Base-by-base conservation (phyloP, 192 early-diverging fungal genomes). In the Coemansia guatemalensis region DNA sequence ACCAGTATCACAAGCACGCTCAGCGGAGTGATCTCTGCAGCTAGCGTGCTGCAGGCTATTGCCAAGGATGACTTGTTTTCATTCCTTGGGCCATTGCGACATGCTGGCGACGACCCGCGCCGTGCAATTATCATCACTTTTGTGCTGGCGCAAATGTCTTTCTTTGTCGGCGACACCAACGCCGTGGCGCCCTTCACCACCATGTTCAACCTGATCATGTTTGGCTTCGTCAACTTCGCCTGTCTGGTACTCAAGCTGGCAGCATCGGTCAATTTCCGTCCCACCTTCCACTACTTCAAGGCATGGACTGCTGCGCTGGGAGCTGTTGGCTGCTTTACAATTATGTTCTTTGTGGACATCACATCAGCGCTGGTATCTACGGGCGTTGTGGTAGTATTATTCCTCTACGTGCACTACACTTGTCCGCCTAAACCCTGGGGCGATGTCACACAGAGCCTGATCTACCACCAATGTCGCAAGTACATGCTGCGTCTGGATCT, bases 381-480 rank as follows among this genome's bases (percentile, higher is more conserved):
- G 2, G 69, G 69, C n/a, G 68, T 88, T 4, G 77, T 83, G 0
- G 62, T 80, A 0, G 48, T 85, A 12, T 76, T 89, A 30, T 88
- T 89, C 25, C 71, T 87, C 51, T 76, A 83, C 63, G 86, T 89
- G 55, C 87, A 87, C 65, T 88, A 86, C 53, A 84, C 82, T 30
- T 84, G 83, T 4, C 82, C 86, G 29, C 87, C 87, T 11, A 89
- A 89, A 60, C 68, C 82, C 26, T 89, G 88, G 88, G 88, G 88
- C 20, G 85, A 89, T 52, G 87, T 89, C 5, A 86, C 86, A 2
- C 87, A 88, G 65, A 83, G 82, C 49, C 69, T 89, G 56, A 88
- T 89, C 54, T 89, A 87, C 65, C 88, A 88, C 64, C 87, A 89
- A 63, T 87, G 88, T 53, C 84, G 88, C 69, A 89, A 89, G 63